phyloP scores from a whole-genome alignment of 345 rosid genomes.

The Pistacia integerrima region DNA sequence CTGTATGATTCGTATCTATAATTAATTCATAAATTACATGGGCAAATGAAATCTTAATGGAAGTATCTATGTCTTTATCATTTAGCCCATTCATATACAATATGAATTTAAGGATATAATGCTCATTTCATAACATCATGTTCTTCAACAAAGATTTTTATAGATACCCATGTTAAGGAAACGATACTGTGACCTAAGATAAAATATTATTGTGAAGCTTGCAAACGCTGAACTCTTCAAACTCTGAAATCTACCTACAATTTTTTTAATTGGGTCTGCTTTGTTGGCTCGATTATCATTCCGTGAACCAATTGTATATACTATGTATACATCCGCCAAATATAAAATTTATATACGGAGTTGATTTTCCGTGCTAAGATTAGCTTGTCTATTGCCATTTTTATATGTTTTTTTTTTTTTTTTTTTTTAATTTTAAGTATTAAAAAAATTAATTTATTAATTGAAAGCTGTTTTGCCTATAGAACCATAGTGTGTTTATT shows the following conservation, averaged over 20 bases:
- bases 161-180: neutral
- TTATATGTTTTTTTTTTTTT: no score
- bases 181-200: neutral
- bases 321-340: no score
- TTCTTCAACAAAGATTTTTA: neutral
- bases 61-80: slow-evolving; percentile 7
- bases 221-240: neutral
- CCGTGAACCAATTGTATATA: no score
- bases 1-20: neutral
- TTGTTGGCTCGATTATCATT: neutral
- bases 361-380: no score
- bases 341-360: no score
- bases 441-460: no score
- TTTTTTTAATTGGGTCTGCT: neutral
- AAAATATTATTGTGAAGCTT: neutral
- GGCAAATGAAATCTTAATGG: slow-evolving; percentile 11
- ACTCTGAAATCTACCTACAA: neutral
- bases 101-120: neutral
- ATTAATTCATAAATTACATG: neutral
- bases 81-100: neutral
- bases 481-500: no score
- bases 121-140: slow-evolving; percentile 8
- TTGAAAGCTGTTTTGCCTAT: no score
- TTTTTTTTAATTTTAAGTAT: no score
- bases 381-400: no score